phyloP scores from a whole-genome alignment of 2,329 filamentous ascomycete species.

The Diaporthe sp. region DNA sequence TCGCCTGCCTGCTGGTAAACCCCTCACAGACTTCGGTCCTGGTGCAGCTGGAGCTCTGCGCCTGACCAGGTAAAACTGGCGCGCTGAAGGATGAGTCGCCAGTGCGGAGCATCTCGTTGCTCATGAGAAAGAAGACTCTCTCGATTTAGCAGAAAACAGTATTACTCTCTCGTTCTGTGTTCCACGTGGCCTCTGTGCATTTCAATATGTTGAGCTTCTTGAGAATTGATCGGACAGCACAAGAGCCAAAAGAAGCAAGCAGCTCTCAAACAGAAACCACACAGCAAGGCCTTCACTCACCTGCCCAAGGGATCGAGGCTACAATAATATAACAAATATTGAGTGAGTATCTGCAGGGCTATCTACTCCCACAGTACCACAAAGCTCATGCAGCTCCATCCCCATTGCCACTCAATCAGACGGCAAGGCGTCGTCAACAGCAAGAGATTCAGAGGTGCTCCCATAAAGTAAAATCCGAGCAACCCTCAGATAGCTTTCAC shows the following conservation, averaged over 20 bases:
- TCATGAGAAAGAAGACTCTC: neutral
- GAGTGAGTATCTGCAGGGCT: slow-evolving; percentile 18
- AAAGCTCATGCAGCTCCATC: neutral
- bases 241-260: too few relatives aligned
- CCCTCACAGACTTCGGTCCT: neutral
- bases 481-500: neutral
- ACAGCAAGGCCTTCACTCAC: neutral
- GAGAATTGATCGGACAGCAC: too few relatives aligned
- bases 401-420: neutral
- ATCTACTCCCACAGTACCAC: slow-evolving; percentile 5
- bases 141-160: too few relatives aligned
- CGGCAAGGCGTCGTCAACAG: neutral
- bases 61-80: neutral
- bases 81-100: neutral
- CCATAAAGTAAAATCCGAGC: neutral
- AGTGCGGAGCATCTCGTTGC: neutral
- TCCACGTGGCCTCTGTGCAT: too few relatives aligned
- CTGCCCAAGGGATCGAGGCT: neutral
- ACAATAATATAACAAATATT: slow-evolving; percentile 3
- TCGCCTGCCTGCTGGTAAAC: neutral
- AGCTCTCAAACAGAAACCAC: neutral
- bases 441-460: neutral
- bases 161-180: too few relatives aligned
- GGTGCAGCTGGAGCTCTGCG: neutral
- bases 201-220: too few relatives aligned